Evolutionary conservation across 108 stramenopile genomes (phyloP).

Genomic region (Cyclostephanos tholiformis): DNA sequence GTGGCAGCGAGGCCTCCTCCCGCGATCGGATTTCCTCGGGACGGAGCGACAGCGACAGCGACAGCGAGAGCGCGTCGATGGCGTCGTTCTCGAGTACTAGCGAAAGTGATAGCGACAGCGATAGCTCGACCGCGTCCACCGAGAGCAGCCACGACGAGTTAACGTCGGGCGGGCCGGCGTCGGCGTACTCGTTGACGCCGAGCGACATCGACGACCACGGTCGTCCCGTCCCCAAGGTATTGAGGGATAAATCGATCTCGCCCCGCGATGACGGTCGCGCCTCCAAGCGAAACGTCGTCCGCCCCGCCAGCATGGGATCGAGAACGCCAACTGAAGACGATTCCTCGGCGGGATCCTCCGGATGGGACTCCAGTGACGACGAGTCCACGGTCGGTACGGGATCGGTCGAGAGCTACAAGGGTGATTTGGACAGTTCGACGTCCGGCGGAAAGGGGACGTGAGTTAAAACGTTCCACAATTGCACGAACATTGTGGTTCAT

Average conservation of each 20-base stretch:
- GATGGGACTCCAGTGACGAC: constrained; percentile 44
- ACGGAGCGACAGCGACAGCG: constrained; percentile 10
- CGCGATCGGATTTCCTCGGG: constrained; percentile 7
- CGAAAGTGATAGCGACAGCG: not conserved
- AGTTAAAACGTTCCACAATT: too few species aligned
- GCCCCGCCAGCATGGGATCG: not conserved
- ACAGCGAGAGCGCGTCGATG: constrained; percentile 15
- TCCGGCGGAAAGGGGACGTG: not conserved
- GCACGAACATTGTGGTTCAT: too few species aligned
- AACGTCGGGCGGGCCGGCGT: not conserved
- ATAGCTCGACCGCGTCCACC: not conserved
- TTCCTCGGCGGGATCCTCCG: constrained; percentile 47
- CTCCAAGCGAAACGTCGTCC: not conserved
- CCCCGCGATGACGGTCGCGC: not conserved
- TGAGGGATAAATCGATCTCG: not conserved
- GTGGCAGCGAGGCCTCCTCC: constrained; percentile 10
- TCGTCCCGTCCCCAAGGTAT: not conserved
- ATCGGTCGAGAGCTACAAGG: constrained; percentile 32
- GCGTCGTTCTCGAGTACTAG: constrained; percentile 13
- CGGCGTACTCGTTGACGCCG: not conserved
- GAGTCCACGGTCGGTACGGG: constrained; percentile 35
- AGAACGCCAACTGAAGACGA: constrained; percentile 23
- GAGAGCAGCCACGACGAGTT: not conserved
- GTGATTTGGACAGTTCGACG: constrained; percentile 23
- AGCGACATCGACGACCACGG: not conserved